Evolutionary conservation across 2,329 filamentous ascomycete species (phyloP).

Genomic region (Aspergillus pseudoviridinutans): DNA sequence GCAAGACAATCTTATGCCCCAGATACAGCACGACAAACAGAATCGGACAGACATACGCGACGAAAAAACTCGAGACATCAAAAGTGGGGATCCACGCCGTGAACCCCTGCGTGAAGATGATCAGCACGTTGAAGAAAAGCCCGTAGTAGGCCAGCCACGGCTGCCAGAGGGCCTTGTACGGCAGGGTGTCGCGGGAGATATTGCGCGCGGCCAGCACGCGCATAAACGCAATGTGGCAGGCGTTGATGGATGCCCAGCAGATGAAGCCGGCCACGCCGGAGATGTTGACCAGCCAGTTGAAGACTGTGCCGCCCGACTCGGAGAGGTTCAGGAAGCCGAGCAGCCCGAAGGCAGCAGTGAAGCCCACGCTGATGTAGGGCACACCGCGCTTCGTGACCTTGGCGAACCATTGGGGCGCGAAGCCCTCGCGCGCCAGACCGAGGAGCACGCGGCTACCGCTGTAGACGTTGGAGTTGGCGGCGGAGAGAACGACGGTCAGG

Average conservation of each 20-base stretch:
- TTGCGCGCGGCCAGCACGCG: slow-evolving; percentile 53
- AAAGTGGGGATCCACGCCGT: slow-evolving; percentile 59
- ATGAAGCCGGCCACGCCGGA: slow-evolving; percentile 29
- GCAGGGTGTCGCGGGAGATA: slow-evolving; percentile 55
- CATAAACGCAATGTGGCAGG: slow-evolving; percentile 63
- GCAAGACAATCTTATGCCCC: slow-evolving; percentile 52
- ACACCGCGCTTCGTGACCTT: slow-evolving; percentile 41
- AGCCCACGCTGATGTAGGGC: slow-evolving; percentile 42
- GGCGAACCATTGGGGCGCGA: slow-evolving; percentile 42
- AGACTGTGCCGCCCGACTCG: slow-evolving; percentile 56
- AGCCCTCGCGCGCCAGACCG: slow-evolving; percentile 53
- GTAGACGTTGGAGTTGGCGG: slow-evolving; percentile 42
- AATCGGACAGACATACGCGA: slow-evolving; percentile 61
- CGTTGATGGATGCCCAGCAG: slow-evolving; percentile 29
- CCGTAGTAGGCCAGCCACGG: slow-evolving; percentile 63
- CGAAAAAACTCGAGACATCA: slow-evolving; percentile 58
- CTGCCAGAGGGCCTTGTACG: slow-evolving; percentile 58
- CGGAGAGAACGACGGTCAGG: slow-evolving; percentile 41
- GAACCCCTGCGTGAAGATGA: slow-evolving; percentile 65
- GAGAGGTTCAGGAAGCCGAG: slow-evolving; percentile 67
- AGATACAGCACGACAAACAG: slow-evolving; percentile 57
- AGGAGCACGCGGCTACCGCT: slow-evolving; percentile 63
- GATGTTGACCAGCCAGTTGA: slow-evolving; percentile 40
- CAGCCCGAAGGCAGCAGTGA: slow-evolving; percentile 52
- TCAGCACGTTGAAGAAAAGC: slow-evolving; percentile 59